Percentiles rank a stretch among this genome's conserved stretches.
Evolutionary conservation across 2,329 filamentous ascomycete species (phyloP).

Genomic region (Dactylonectria estremocensis): DNA sequence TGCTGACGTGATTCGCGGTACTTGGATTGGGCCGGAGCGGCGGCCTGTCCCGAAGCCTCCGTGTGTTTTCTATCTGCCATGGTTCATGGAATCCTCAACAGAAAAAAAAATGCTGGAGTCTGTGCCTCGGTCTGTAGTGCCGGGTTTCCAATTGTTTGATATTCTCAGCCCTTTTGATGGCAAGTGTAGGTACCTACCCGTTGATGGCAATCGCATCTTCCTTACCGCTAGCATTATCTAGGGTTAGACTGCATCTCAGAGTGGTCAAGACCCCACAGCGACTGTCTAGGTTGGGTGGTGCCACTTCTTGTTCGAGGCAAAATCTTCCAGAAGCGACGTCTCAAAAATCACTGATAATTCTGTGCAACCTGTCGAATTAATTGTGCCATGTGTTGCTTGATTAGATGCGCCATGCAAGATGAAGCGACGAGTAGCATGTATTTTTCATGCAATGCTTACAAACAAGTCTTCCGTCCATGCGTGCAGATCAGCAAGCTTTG

Average conservation of each 20-base stretch:
- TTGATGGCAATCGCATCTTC: not conserved
- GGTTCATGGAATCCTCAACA: not conserved
- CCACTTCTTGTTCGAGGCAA: not conserved
- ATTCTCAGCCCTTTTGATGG: not conserved
- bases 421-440: too few relatives aligned
- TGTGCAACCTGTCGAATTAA: too few relatives aligned
- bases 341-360: too few relatives aligned
- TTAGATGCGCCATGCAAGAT: too few relatives aligned
- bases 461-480: too few relatives aligned
- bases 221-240: not conserved
- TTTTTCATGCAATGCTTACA: too few relatives aligned
- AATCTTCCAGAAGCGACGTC: not conserved
- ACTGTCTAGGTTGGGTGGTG: not conserved
- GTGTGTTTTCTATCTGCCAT: not conserved
- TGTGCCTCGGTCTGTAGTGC: not conserved
- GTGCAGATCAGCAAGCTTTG: too few relatives aligned
- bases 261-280: not conserved
- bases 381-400: too few relatives aligned
- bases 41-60: not conserved
- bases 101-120: not conserved
- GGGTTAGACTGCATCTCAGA: not conserved
- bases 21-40: not conserved
- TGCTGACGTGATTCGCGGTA: constrained; percentile 1
- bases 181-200: not conserved
- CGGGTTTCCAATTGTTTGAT: not conserved